These are phyloP conservation scores for Fragaria vesca DNA, from an alignment of 306 rosid genomes.

Conservation along the genomic window DNA sequence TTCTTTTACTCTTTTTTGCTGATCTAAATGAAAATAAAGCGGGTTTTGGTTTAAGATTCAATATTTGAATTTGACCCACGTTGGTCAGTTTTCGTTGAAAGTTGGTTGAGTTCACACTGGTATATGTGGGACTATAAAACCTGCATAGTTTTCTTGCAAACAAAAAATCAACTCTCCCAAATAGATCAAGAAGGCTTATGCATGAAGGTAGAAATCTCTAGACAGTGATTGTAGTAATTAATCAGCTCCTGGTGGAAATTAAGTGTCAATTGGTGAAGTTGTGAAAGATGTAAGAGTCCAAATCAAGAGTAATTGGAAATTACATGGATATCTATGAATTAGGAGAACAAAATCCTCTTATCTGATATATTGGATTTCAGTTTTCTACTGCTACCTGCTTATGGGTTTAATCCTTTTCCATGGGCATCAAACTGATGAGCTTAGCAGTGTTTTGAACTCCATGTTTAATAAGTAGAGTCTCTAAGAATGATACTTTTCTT, in stretches of 20 bases:
- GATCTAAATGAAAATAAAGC: not conserved
- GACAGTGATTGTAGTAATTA: not conserved
- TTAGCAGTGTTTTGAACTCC: not conserved
- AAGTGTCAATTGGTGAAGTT: not conserved
- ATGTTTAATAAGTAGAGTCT: no score
- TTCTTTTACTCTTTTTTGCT: not conserved
- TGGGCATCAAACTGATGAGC: not conserved
- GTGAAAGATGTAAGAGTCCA: not conserved
- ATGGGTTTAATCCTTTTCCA: not conserved
- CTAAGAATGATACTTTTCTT: not conserved
- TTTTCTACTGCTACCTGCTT: not conserved
- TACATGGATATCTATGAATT: not conserved
- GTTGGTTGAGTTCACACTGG: not conserved
- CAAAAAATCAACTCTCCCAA: not conserved
- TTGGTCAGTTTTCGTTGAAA: not conserved
- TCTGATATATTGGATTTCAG: not conserved
- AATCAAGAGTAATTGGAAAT: not conserved
- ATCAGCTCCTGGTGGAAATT: not conserved
- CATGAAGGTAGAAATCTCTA: not conserved
- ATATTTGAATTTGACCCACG: not conserved
- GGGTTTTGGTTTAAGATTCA: not conserved
- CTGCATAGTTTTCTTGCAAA: not conserved
- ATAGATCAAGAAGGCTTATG: not conserved
- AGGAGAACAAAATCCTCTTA: not conserved
- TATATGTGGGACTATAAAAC: not conserved